Percentiles rank a stretch among this genome's conserved stretches.
These are phyloP conservation scores for Closterium sp. DNA, from an alignment of 139 green algal species.

Conservation along the genomic window DNA sequence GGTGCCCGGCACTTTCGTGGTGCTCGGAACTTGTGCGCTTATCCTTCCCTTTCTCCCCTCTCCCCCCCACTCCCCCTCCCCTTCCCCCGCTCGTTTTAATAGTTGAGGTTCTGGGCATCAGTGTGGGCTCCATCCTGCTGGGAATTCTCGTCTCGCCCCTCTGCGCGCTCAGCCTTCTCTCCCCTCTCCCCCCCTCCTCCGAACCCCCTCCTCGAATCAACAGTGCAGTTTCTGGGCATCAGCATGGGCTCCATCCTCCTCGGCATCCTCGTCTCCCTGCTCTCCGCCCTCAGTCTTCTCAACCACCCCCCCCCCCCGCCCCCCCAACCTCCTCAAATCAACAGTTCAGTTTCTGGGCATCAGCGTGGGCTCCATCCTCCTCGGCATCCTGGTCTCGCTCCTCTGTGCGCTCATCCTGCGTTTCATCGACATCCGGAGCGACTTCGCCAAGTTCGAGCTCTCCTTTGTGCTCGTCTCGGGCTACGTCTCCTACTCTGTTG, in stretches of 20 bases:
- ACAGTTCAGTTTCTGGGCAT: constrained; percentile 53
- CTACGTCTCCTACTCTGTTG: constrained; percentile 53
- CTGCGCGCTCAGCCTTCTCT: too few relatives aligned
- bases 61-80: too few relatives aligned
- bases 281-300: not conserved
- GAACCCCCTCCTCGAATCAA: too few relatives aligned
- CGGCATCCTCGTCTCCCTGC: too few relatives aligned
- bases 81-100: too few relatives aligned
- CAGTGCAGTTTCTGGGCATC: too few relatives aligned
- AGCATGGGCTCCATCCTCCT: too few relatives aligned
- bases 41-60: not conserved
- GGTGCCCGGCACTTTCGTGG: constrained; percentile 58
- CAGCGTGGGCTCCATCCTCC: constrained; percentile 60
- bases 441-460: constrained; percentile 50
- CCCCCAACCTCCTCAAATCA: not conserved
- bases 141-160: constrained; percentile 62
- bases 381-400: constrained; percentile 61
- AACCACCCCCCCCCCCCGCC: not conserved
- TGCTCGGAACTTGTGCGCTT: not conserved
- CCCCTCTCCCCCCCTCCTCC: too few relatives aligned
- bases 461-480: constrained; percentile 50
- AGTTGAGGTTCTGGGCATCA: constrained; percentile 56
- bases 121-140: constrained; percentile 63
- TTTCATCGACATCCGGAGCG: constrained; percentile 40
- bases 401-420: constrained; percentile 52